Evolutionary conservation across 1,284 basidiomycete species (phyloP), one percentile per base, ranked within the genome.

Genomic region (Marasmius fiardii): DNA sequence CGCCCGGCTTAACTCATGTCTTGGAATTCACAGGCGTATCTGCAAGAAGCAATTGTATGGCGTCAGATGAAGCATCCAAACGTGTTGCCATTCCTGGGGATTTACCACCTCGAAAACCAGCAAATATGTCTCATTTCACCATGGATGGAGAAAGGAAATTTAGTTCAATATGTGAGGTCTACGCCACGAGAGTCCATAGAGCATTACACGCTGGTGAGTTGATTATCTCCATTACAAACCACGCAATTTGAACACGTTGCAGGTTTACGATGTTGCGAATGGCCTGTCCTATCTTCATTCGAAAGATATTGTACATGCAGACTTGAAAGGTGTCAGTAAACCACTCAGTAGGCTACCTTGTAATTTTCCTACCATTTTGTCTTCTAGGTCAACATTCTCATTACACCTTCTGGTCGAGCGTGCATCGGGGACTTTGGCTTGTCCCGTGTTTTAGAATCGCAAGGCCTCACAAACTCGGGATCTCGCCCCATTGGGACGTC

Each of bases 81-180:
- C 24, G 10, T 54, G 35, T 44, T 54, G 34, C 53, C 43, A 10
- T 54, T 47, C 24, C 34, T 54, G 1, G 53, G 53, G 20, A 34
- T 54, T 6, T 35, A 49, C 44, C 26, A 48, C 16, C 28, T 48
- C 54, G 52, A 44, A 43, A 43, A 49, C 49, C 41, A 4, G 2
- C 59, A 59, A 14, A 51, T 54, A 31, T 54, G 53, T 34, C 16
- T 54, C 12, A 44, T 54, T 20, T 54, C 53, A n/a, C 53, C 53
- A 2, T 54, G 53, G 53, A 54, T 54, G 53, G 28, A 34, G 18
- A 54, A 54, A 16, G 44, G 53, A 8, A 54, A 43, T 10, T 26
- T 54, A 16, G 21, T 49, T 14, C 43, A 54, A n/a, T 54, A 20
- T 23, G 33, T 54, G 24, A 47, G 33, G 34, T 14, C 23, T 35